Evolutionary conservation across 2,329 filamentous ascomycete species (phyloP).

Genomic region (Fusarium sterilihyphosum): DNA sequence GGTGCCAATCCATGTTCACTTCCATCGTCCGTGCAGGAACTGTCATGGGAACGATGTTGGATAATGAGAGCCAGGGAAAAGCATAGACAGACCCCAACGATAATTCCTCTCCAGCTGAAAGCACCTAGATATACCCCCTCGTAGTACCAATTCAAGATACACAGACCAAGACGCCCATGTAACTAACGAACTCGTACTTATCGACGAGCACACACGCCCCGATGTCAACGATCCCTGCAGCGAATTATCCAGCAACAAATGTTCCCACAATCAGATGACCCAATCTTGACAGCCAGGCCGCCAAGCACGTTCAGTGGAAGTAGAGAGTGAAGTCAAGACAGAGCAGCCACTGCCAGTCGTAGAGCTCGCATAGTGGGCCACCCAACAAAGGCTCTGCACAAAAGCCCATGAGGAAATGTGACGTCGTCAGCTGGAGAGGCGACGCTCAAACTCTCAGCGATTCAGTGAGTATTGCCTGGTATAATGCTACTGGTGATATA

Average conservation of each 20-base stretch:
- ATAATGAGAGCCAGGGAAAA: background rate
- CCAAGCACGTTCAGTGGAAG: background rate
- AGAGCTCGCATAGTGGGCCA: background rate
- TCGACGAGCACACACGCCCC: background rate
- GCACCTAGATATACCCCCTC: background rate
- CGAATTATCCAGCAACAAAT: background rate
- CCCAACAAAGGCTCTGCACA: background rate
- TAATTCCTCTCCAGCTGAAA: background rate
- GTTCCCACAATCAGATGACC: background rate
- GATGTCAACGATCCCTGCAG: background rate
- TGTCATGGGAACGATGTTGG: background rate
- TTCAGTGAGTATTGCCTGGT: background rate
- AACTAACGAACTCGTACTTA: background rate
- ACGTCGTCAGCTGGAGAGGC: background rate
- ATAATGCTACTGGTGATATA: background rate
- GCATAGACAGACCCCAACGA: background rate
- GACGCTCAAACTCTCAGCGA: background rate
- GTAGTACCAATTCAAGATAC: background rate
- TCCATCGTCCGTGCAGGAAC: background rate
- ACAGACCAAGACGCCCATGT: background rate
- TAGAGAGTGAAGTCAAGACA: background rate
- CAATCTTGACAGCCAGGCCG: background rate
- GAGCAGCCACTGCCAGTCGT: background rate
- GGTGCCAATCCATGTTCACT: too few species aligned
- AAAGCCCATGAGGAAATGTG: background rate